These are phyloP conservation scores for Aureobasidium sp. DNA, from an alignment of 2,329 filamentous ascomycete species.

Conservation along the genomic window DNA sequence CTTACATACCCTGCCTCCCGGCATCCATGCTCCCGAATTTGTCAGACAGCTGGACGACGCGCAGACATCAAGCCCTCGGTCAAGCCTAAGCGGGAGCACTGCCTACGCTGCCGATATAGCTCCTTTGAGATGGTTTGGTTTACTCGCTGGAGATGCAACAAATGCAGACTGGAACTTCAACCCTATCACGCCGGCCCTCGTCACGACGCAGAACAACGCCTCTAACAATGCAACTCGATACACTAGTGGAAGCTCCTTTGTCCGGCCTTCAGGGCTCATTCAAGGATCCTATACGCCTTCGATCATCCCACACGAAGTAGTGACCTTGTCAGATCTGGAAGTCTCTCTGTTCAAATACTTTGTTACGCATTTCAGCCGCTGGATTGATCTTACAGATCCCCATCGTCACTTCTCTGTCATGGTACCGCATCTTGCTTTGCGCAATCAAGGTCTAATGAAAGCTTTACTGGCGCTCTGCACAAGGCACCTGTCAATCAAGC, in stretches of 20 bases:
- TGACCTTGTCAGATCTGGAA: constrained; percentile 24
- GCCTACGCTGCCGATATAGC: constrained; percentile 34
- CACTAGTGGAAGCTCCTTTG: constrained; percentile 10
- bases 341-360: constrained; percentile 30
- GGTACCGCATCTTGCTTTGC: constrained; percentile 32
- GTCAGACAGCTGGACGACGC: neutral
- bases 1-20: neutral
- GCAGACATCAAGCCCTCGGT: constrained; percentile 14
- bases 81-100: constrained; percentile 20
- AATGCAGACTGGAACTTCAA: constrained; percentile 18
- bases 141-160: constrained; percentile 36
- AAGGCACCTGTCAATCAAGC: constrained; percentile 37
- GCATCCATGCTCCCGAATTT: neutral
- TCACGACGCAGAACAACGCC: neutral
- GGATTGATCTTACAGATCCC: constrained; percentile 35
- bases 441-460: constrained; percentile 46
- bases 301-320: constrained; percentile 10
- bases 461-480: constrained; percentile 47
- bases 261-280: constrained; percentile 13
- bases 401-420: constrained; percentile 27
- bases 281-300: constrained; percentile 1
- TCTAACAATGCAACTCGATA: constrained; percentile 1
- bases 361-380: constrained; percentile 25
- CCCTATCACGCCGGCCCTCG: neutral
- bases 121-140: constrained; percentile 41